Conservation (phyloP, 2,329 filamentous ascomycete species). For the Geosmithia morbida region DNA sequence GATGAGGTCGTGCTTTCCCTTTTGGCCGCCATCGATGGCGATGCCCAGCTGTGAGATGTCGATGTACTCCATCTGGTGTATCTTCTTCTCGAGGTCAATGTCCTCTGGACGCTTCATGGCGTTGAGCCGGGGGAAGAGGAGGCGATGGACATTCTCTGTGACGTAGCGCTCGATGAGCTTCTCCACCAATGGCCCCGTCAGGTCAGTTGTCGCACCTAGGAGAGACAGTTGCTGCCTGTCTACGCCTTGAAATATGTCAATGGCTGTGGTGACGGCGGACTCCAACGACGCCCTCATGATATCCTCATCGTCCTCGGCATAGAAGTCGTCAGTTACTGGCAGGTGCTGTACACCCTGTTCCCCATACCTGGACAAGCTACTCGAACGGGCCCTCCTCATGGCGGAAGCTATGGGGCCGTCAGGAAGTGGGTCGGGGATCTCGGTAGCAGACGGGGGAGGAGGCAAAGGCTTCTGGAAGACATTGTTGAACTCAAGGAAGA, state of each 20-base stretch:
- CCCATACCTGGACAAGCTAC: slow-evolving; percentile 25
- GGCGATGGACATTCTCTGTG: slow-evolving; percentile 79
- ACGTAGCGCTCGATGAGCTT: slow-evolving; percentile 91
- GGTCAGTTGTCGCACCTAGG: slow-evolving; percentile 79
- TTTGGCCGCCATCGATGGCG: slow-evolving; percentile 61
- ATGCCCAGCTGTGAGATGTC: slow-evolving; percentile 94
- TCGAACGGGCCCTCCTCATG: slow-evolving; percentile 39
- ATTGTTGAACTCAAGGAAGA: slow-evolving; percentile 79
- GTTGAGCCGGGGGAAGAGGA: slow-evolving; percentile 73
- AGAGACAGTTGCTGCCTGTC: slow-evolving; percentile 92
- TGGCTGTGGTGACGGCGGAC: slow-evolving; percentile 81
- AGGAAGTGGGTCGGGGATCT: slow-evolving; percentile 43
- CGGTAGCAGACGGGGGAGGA: slow-evolving; percentile 49
- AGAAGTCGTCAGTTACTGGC: slow-evolving; percentile 48
- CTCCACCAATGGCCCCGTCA: slow-evolving; percentile 86
- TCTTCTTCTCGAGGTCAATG: slow-evolving; percentile 74
- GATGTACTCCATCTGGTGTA: slow-evolving; percentile 83
- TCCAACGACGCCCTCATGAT: slow-evolving; percentile 80
- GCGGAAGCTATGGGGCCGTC: slow-evolving; percentile 41
- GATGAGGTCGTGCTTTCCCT: slow-evolving; percentile 69
- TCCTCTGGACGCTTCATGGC: slow-evolving; percentile 70
- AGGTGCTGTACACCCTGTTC: slow-evolving; percentile 18
- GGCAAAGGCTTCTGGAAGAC: slow-evolving; percentile 78
- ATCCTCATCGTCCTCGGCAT: slow-evolving; percentile 81
- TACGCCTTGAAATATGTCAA: slow-evolving; percentile 89